These are phyloP conservation scores for Cryptococcus floricola DNA, from an alignment of 1,284 basidiomycete genomes.

Conservation along the genomic window DNA sequence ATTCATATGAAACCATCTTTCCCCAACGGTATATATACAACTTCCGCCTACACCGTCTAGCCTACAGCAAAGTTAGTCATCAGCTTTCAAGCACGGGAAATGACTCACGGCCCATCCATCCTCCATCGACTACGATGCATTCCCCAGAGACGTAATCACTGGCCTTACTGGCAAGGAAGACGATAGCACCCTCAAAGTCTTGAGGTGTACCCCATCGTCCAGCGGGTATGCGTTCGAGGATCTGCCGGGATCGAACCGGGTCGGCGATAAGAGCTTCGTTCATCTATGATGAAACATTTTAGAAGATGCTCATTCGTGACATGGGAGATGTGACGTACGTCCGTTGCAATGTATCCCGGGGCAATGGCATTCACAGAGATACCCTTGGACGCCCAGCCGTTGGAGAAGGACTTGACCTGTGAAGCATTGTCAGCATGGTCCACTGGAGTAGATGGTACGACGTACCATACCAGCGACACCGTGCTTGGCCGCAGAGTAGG, in stretches of 20 bases:
- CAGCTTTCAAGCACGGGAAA: too few relatives aligned
- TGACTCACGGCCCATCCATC: conserved; percentile 45
- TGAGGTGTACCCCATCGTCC: conserved; percentile 81
- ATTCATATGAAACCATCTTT: too few relatives aligned
- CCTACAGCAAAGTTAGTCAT: too few relatives aligned
- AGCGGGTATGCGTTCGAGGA: conserved; percentile 88
- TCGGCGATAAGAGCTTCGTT: conserved; percentile 50
- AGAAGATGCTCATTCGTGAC: not conserved
- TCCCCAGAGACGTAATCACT: conserved; percentile 90
- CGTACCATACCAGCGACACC: conserved; percentile 71
- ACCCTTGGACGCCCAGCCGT: conserved; percentile 74
- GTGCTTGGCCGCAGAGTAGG: conserved; percentile 83
- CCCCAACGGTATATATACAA: not conserved
- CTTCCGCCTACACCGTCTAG: not conserved
- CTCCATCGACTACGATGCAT: conserved; percentile 50
- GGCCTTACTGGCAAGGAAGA: conserved; percentile 83
- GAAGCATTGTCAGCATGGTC: not conserved
- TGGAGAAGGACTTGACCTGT: conserved; percentile 51
- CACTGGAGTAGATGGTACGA: conserved; percentile 2
- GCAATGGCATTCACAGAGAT: conserved; percentile 85
- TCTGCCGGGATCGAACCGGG: conserved; percentile 62
- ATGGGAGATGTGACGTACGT: conserved; percentile 57
- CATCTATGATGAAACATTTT: conserved; percentile 25
- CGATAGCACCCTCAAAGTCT: conserved; percentile 84
- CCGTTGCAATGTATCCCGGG: conserved; percentile 88